Evolutionary conservation across 805 yeast species (phyloP).

Genomic region (Yarrowia sp.): DNA sequence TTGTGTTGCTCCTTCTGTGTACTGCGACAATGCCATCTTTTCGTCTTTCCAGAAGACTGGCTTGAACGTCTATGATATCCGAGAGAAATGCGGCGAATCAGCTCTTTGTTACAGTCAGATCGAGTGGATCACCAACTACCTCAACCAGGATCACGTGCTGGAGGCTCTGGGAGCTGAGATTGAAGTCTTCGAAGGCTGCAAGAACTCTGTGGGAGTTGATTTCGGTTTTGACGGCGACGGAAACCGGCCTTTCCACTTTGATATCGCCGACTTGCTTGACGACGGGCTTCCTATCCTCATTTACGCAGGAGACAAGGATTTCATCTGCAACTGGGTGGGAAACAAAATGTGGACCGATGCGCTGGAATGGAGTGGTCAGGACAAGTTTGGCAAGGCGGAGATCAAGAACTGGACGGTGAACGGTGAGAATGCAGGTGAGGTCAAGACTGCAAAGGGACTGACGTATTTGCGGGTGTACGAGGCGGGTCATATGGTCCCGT

Average conservation of each 20-base stretch:
- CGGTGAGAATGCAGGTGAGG: slow-evolving; percentile 69
- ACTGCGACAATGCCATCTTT: slow-evolving; percentile 73
- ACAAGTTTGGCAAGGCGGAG: slow-evolving; percentile 58
- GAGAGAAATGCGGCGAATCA: slow-evolving; percentile 54
- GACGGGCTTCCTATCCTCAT: slow-evolving; percentile 79
- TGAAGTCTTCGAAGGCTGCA: slow-evolving; percentile 54
- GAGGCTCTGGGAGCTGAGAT: slow-evolving; percentile 87
- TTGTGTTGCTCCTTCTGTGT: slow-evolving; percentile 84
- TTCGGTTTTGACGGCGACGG: slow-evolving; percentile 89
- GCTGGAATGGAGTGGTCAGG: slow-evolving; percentile 69
- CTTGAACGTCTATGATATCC: slow-evolving; percentile 69
- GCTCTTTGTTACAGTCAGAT: slow-evolving; percentile 75
- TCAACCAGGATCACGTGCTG: slow-evolving; percentile 76
- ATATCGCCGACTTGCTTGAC: slow-evolving; percentile 74
- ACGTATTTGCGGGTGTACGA: slow-evolving; percentile 84
- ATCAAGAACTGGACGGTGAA: slow-evolving; percentile 50
- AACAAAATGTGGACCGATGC: slow-evolving; percentile 84
- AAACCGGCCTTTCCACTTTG: slow-evolving; percentile 83
- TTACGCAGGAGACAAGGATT: slow-evolving; percentile 96
- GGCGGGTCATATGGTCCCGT: slow-evolving; percentile 98
- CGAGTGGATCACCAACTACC: slow-evolving; percentile 72
- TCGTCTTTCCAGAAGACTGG: slow-evolving; percentile 69
- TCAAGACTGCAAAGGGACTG: slow-evolving; percentile 72
- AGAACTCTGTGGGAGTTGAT: slow-evolving; percentile 77
- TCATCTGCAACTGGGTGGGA: slow-evolving; percentile 96